Evolutionary conservation across 805 yeast species (phyloP).

Genomic region (Ascoidea rubescens): DNA sequence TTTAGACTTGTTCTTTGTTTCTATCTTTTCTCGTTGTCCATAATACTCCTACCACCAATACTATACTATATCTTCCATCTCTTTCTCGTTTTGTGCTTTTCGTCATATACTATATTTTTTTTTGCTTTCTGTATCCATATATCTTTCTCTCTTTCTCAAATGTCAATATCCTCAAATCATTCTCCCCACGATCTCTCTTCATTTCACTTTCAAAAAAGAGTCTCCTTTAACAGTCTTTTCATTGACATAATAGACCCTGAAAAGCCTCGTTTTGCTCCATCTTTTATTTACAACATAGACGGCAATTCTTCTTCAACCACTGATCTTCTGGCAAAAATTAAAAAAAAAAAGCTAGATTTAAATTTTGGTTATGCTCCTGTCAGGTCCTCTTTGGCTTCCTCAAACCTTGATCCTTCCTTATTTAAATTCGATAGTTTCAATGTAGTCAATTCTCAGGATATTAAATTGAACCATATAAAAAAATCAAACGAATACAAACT

Average conservation of each 20-base stretch:
- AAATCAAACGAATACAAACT: slow-evolving; percentile 2
- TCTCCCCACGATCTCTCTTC: too few species aligned
- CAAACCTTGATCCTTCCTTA: slow-evolving; percentile 6
- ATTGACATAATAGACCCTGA: slow-evolving; percentile 8
- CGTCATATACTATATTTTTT: too few species aligned
- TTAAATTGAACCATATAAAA: slow-evolving; percentile 5
- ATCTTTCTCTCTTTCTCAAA: too few species aligned
- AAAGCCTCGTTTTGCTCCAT: slow-evolving; percentile 7
- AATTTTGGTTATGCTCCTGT: slow-evolving; percentile 7
- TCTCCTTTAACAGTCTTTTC: slow-evolving; percentile 6
- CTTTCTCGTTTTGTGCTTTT: too few species aligned
- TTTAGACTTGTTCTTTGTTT: too few species aligned
- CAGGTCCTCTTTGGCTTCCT: slow-evolving; percentile 1
- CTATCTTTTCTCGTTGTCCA: too few species aligned
- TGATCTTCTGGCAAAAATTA: neutral
- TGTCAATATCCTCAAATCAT: too few species aligned
- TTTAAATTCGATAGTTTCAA: slow-evolving; percentile 10
- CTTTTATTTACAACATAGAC: slow-evolving; percentile 5
- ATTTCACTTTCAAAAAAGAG: slow-evolving; percentile 3
- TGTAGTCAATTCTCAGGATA: slow-evolving; percentile 8
- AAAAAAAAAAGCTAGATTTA: slow-evolving; percentile 4
- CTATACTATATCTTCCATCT: too few species aligned
- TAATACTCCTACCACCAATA: too few species aligned
- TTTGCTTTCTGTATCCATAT: too few species aligned
- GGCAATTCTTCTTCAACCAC: neutral